phyloP scores from a whole-genome alignment of 306 rosid species.

The Vigna angularis region DNA sequence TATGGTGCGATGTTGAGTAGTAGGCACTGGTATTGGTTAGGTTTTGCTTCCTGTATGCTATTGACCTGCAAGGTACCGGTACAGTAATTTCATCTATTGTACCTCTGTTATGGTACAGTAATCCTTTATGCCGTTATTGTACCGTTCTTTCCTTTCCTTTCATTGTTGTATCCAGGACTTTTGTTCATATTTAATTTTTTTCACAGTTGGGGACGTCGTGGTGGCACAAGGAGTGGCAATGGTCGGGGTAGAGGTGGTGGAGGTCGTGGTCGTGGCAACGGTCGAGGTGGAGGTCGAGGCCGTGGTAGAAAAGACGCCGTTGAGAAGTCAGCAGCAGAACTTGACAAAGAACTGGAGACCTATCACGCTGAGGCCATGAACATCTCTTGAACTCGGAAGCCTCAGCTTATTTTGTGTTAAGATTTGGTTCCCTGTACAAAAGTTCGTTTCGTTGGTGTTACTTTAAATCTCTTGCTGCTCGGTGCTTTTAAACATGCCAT shows the following conservation, averaged over 20 bases:
- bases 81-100: not conserved
- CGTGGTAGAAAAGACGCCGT: constrained; percentile 65
- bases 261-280: constrained; percentile 54
- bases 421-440: constrained; percentile 61
- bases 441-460: constrained; percentile 38
- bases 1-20: not conserved
- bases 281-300: constrained; percentile 53
- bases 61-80: not conserved
- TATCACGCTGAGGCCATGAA: constrained; percentile 91
- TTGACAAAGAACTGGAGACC: constrained; percentile 82
- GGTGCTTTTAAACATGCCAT: constrained; percentile 32
- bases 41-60: not conserved
- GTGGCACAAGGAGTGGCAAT: constrained; percentile 53
- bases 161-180: not conserved
- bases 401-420: constrained; percentile 12
- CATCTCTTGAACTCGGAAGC: constrained; percentile 47
- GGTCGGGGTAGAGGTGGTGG: constrained; percentile 43
- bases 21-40: not conserved
- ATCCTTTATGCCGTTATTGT: no score
- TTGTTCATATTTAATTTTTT: not conserved
- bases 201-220: constrained; percentile 57
- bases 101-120: not conserved
- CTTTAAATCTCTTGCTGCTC: constrained; percentile 16
- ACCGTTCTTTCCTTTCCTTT: not conserved
- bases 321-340: constrained; percentile 84